phyloP scores from a whole-genome alignment of 148 eudicot genomes.

The Talinum fruticosum region DNA sequence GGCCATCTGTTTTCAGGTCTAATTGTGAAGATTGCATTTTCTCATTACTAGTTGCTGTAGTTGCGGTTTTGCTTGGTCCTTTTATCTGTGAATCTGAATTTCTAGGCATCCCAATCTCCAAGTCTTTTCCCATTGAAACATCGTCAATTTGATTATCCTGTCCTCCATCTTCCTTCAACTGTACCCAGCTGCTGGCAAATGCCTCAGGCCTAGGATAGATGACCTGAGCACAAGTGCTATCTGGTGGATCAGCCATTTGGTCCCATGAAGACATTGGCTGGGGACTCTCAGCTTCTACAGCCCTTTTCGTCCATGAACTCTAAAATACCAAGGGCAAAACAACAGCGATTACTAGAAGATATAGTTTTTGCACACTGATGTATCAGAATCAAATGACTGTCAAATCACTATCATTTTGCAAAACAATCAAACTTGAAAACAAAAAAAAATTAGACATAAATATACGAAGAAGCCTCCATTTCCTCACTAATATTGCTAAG shows the following conservation, averaged over 20 bases:
- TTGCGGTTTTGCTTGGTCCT: conserved; percentile 26
- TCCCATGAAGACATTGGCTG: conserved; percentile 49
- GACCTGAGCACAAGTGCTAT: conserved; percentile 77
- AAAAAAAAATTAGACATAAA: neutral
- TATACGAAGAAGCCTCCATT: neutral
- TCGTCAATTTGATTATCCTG: conserved; percentile 33
- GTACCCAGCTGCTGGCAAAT: conserved; percentile 45
- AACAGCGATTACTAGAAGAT: neutral
- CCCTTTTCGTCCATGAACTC: conserved; percentile 87
- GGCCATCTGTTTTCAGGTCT: conserved; percentile 29
- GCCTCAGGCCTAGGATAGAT: conserved; percentile 48
- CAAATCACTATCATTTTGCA: neutral
- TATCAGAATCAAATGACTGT: conserved; percentile 9
- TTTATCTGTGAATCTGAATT: conserved; percentile 38
- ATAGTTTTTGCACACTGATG: neutral
- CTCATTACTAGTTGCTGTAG: conserved; percentile 17
- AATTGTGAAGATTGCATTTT: conserved; percentile 22
- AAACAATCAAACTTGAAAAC: neutral
- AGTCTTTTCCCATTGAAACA: conserved; percentile 50
- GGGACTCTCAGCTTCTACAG: conserved; percentile 63
- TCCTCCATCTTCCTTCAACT: conserved; percentile 33
- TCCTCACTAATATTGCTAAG: neutral
- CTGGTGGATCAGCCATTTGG: conserved; percentile 49
- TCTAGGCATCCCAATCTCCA: conserved; percentile 43
- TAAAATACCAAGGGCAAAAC: conserved; percentile 17